A percentile compares a stretch with the other conserved stretches of the same genome.
Evolutionary conservation across 306 rosid genomes (phyloP).

Genomic region (Cicer yamashitae): DNA sequence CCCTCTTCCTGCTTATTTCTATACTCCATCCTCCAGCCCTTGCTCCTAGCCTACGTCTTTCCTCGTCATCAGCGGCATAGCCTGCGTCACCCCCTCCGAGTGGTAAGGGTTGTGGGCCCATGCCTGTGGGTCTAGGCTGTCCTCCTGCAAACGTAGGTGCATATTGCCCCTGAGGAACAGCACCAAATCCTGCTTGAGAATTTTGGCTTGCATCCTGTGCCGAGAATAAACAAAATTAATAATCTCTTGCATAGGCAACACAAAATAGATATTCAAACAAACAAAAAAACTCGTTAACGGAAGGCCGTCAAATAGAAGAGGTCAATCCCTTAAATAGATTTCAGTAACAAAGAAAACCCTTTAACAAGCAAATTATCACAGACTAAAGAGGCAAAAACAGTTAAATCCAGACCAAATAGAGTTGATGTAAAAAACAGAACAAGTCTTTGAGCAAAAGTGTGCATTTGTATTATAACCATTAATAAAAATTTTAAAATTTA

Average conservation of each 20-base stretch:
- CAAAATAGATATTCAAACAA: constrained; percentile 27
- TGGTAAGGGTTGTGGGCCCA: constrained; percentile 80
- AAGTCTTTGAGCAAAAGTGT: not conserved
- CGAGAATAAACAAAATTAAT: constrained; percentile 26
- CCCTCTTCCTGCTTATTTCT: constrained; percentile 77
- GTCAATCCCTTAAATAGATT: not conserved
- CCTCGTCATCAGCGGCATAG: constrained; percentile 67
- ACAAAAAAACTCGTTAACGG: not conserved
- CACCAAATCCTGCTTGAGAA: constrained; percentile 67
- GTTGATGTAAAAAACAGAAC: not conserved
- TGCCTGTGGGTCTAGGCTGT: constrained; percentile 86
- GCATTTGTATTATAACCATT: too few relatives aligned
- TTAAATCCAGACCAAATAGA: constrained; percentile 9
- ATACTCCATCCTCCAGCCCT: constrained; percentile 90
- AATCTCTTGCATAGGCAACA: not conserved
- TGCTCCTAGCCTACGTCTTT: constrained; percentile 65
- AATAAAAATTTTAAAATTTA: too few relatives aligned
- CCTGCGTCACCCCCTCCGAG: constrained; percentile 73
- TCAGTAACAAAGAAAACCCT: not conserved
- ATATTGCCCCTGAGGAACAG: constrained; percentile 73
- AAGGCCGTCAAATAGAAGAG: not conserved
- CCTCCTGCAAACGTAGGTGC: constrained; percentile 88
- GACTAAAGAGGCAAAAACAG: not conserved
- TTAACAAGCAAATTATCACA: not conserved
- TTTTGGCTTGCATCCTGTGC: constrained; percentile 61